Evolutionary conservation across 148 eudicot species (phyloP), one percentile per base, ranked within the genome.

Genomic region (Amaranthus hypochondriacus): DNA sequence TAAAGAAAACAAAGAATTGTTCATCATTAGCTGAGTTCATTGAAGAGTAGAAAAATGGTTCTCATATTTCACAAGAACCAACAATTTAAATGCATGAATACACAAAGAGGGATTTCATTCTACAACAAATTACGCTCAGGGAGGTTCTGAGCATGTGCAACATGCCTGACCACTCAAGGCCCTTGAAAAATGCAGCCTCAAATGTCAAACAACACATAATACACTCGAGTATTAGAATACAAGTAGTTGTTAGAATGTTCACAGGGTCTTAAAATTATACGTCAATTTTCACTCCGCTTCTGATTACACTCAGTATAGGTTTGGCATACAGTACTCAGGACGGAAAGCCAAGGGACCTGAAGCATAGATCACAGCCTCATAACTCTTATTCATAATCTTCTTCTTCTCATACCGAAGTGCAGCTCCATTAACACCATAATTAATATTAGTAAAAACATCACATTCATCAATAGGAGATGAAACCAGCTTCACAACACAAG

Each of bases 321-420:
- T 77, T 47, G 91, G 90, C 79, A 78, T 62, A 80, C 98, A 94
- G 51, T 85, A 43, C 53, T 83, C 86, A n/a, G 90, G 87, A 58
- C 83, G 90, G 82, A 92, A 92, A 68, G 93, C 93, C 82, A 90
- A 71, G 12, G 92, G 96, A 4, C 92, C 93, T 2, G 89, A 84
- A 21, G 88, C 70, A 78, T 90, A 95, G 78, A 90, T 63, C 55
- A 90, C 89, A 9, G 96, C 92, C 75, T 90, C 83, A 50, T 84
- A 95, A 63, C 82, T 58, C 52, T 71, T 75, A 47, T 78, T 72
- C 13, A 66, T 43, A 5, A 82, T 3, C 48, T 76, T 85, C 85
- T 92, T 92, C 60, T 81, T 70, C 62, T 92, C 86, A 48, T 80
- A 88, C 5, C 85, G 75, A 4, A 92, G 84, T 42, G 86, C 68